Evolutionary conservation across 164 flowering plant species (phyloP).

Genomic region (Vitis vinifera): DNA sequence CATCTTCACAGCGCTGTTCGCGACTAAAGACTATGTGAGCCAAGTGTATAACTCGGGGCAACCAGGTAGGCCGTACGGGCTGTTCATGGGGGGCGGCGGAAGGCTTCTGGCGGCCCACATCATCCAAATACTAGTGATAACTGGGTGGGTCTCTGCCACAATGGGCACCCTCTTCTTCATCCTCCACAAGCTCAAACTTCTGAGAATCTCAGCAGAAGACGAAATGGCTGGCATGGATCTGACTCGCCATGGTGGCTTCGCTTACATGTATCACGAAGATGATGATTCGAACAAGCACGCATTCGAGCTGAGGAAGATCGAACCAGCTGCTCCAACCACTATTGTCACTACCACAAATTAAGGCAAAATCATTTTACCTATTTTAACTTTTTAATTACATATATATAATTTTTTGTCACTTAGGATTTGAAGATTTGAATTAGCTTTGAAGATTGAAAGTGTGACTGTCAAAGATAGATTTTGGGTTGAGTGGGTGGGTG

Average conservation of each 20-base stretch:
- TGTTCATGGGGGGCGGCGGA: constrained; percentile 85
- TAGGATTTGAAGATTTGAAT: too few species aligned
- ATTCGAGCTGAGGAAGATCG: constrained; percentile 30
- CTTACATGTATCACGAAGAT: constrained; percentile 53
- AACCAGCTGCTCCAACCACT: constrained; percentile 15
- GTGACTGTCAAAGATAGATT: too few species aligned
- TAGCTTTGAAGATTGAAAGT: too few species aligned
- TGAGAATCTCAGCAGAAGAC: constrained; percentile 68
- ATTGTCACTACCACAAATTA: constrained; percentile 1
- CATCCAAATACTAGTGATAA: constrained; percentile 62
- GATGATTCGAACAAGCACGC: constrained; percentile 28
- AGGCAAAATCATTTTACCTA: too few species aligned
- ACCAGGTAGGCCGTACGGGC: constrained; percentile 55
- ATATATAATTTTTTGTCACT: too few species aligned
- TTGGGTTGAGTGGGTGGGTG: too few species aligned
- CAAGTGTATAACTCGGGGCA: constrained; percentile 44
- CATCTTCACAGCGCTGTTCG: constrained; percentile 73
- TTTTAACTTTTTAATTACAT: too few species aligned
- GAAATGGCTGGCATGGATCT: constrained; percentile 85
- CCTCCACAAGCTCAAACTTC: constrained; percentile 44
- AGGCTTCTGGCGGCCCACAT: constrained; percentile 61
- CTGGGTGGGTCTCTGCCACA: constrained; percentile 73
- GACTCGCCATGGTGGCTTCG: constrained; percentile 83
- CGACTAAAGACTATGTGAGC: constrained; percentile 45
- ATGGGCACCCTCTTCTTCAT: constrained; percentile 70